Evolutionary conservation across 2,329 filamentous ascomycete species (phyloP).

Genomic region (Colletotrichum falcatum): DNA sequence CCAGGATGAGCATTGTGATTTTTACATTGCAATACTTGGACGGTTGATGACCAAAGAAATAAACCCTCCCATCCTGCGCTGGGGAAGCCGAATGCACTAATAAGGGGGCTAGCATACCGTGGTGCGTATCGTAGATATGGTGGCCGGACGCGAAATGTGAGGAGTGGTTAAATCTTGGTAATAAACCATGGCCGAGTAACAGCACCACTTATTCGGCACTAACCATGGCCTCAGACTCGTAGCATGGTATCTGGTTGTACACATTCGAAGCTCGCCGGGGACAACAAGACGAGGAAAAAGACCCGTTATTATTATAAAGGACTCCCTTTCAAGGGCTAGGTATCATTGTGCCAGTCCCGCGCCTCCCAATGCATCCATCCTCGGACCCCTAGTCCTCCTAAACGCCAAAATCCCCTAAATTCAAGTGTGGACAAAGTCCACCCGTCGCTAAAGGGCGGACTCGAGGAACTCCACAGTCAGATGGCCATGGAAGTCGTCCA

Average conservation of each 20-base stretch:
- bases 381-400: neutral
- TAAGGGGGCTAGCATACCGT: too few species aligned
- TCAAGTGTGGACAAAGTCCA: neutral
- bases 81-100: too few species aligned
- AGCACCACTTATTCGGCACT: neutral
- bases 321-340: neutral
- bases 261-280: too few species aligned
- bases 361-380: constrained; percentile 17
- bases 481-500: constrained; percentile 41
- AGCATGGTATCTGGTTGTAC: neutral
- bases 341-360: constrained; percentile 9
- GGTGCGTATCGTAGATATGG: neutral
- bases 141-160: neutral
- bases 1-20: neutral
- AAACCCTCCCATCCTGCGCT: neutral
- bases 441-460: constrained; percentile 36
- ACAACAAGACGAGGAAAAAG: neutral
- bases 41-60: neutral
- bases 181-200: neutral
- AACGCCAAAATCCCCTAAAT: constrained; percentile 29
- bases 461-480: constrained; percentile 57
- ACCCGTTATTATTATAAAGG: constrained; percentile 7
- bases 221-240: neutral
- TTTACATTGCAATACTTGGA: neutral
- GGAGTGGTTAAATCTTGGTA: neutral